phyloP scores from a whole-genome alignment of 768 basidiomycete species.

The Lentinus tigrinus region DNA sequence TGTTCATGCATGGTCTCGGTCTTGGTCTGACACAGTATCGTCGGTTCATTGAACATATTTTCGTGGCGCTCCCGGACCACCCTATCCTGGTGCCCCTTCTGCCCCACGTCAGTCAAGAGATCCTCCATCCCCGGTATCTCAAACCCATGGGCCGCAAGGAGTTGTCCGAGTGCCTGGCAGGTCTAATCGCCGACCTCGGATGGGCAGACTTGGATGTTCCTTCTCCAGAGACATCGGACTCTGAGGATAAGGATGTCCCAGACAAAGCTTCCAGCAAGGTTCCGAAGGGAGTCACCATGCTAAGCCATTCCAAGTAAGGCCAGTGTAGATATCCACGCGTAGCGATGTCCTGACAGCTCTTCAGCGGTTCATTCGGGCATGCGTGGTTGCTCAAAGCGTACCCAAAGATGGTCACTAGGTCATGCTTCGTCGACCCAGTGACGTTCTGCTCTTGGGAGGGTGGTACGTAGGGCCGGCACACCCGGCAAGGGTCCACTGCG shows the following conservation, averaged over 20 bases:
- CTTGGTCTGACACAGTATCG: conserved; percentile 76
- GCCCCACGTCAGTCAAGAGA: conserved; percentile 82
- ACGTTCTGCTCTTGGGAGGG: conserved; percentile 95
- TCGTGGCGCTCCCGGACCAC: conserved; percentile 55
- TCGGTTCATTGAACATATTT: conserved; percentile 55
- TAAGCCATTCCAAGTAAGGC: conserved; percentile 89
- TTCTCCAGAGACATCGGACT: conserved; percentile 19
- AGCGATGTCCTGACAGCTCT: not conserved
- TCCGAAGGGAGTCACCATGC: conserved; percentile 61
- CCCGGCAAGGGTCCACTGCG: not conserved
- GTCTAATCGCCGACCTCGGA: conserved; percentile 57
- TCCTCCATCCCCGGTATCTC: conserved; percentile 77
- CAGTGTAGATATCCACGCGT: not conserved
- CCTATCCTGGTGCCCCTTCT: conserved; percentile 80
- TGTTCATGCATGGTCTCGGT: conserved; percentile 89
- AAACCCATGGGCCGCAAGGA: conserved; percentile 65
- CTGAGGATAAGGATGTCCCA: conserved; percentile 19
- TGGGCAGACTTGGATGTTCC: conserved; percentile 47
- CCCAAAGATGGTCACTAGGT: conserved; percentile 66
- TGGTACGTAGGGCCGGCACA: conserved; percentile 43
- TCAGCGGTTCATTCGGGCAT: conserved; percentile 77
- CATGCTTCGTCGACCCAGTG: conserved; percentile 90
- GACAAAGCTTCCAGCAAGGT: not conserved
- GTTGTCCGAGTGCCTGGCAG: conserved; percentile 54
- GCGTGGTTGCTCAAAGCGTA: conserved; percentile 86